Evolutionary conservation across 192 early-diverging fungal genomes (phyloP).

Genomic region (Martensiomyces pterosporus): DNA sequence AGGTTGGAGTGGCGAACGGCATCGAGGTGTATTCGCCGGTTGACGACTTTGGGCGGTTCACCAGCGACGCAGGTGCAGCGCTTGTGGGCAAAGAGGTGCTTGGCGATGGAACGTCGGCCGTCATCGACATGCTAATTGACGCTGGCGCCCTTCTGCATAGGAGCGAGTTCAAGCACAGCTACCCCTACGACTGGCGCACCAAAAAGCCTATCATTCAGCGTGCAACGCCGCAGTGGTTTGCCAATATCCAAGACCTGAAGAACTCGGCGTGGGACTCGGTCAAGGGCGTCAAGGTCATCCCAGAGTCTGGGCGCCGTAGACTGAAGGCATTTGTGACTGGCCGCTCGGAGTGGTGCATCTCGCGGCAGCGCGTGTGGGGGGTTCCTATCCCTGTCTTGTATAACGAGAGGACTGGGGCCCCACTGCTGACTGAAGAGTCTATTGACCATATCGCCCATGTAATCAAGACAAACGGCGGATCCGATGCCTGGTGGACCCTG

Average conservation of each 20-base stretch:
- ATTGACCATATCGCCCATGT: conserved; percentile 62
- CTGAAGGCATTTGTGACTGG: conserved; percentile 63
- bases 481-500: conserved; percentile 70
- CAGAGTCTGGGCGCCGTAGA: conserved; percentile 55
- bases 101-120: conserved; percentile 53
- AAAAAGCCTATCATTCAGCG: conserved; percentile 74
- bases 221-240: conserved; percentile 83
- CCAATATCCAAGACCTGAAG: conserved; percentile 62
- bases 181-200: conserved; percentile 83
- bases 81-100: conserved; percentile 62
- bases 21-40: conserved; percentile 68
- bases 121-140: conserved; percentile 52
- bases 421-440: conserved; percentile 60
- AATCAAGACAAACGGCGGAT: conserved; percentile 53
- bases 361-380: conserved; percentile 77
- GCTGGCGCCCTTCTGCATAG: conserved; percentile 48
- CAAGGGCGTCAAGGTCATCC: conserved; percentile 55
- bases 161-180: conserved; percentile 62
- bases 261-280: conserved; percentile 57
- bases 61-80: conserved; percentile 57
- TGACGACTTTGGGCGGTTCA: conserved; percentile 64
- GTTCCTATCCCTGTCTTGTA: conserved; percentile 79
- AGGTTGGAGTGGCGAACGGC: conserved; percentile 52
- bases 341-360: conserved; percentile 80
- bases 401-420: conserved; percentile 55